These are phyloP conservation scores for Paramecium biaurelia DNA, from an alignment of 73 alveolate genomes.

Conservation along the genomic window DNA sequence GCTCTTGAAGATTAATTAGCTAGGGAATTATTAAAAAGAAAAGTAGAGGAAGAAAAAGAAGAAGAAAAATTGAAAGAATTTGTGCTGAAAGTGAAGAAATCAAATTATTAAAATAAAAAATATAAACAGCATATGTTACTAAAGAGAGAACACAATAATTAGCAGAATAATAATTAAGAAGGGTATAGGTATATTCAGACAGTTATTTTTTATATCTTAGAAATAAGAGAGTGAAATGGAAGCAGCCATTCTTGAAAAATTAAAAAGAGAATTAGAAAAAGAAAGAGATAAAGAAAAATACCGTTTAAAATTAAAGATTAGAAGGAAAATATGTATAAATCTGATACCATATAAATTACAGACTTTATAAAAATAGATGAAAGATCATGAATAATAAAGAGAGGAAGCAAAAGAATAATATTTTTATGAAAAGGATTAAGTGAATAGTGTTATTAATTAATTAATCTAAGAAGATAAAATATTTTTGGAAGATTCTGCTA, in stretches of 20 bases:
- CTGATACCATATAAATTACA: neutral
- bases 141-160: conserved; percentile 63
- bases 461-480: conserved; percentile 54
- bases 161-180: conserved; percentile 58
- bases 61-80: conserved; percentile 54
- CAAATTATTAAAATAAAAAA: conserved; percentile 55
- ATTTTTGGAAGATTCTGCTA: conserved; percentile 17
- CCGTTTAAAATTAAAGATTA: conserved; percentile 23
- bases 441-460: conserved; percentile 42
- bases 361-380: conserved; percentile 57
- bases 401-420: conserved; percentile 63
- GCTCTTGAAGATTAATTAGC: conserved; percentile 56
- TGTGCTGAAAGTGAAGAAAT: conserved; percentile 66
- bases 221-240: conserved; percentile 62
- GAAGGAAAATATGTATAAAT: conserved; percentile 58
- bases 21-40: conserved; percentile 56
- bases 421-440: conserved; percentile 56
- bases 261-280: conserved; percentile 25
- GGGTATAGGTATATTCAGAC: neutral
- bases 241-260: conserved; percentile 41
- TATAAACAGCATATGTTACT: conserved; percentile 54
- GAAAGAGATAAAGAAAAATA: conserved; percentile 57
- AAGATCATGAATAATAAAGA: conserved; percentile 34
- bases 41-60: conserved; percentile 60
- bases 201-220: conserved; percentile 11